phyloP scores from a whole-genome alignment of 1,284 basidiomycete species.

The Caloboletus firmus region DNA sequence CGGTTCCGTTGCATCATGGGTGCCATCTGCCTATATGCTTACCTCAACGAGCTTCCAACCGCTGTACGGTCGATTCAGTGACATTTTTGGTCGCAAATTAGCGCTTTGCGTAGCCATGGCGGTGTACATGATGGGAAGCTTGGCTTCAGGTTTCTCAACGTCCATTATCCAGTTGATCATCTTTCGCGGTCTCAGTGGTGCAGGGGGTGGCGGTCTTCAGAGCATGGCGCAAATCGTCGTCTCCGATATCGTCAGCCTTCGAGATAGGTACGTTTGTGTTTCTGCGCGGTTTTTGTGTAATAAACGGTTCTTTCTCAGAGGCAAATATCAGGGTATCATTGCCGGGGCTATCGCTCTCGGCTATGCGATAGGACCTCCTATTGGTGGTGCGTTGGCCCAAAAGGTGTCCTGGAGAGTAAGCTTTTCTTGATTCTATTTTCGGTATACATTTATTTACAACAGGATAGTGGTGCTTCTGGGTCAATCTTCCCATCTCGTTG shows the following conservation, averaged over 20 bases:
- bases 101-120: slow-evolving; percentile 59
- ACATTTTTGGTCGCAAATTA: slow-evolving; percentile 75
- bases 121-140: slow-evolving; percentile 63
- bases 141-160: slow-evolving; percentile 59
- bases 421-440: slow-evolving; percentile 6
- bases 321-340: slow-evolving; percentile 67
- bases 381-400: slow-evolving; percentile 58
- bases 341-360: slow-evolving; percentile 49
- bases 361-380: slow-evolving; percentile 52
- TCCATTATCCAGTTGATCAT: slow-evolving; percentile 72
- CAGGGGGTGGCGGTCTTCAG: slow-evolving; percentile 66
- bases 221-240: slow-evolving; percentile 67
- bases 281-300: neutral
- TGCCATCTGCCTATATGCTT: slow-evolving; percentile 65
- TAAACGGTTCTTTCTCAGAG: slow-evolving; percentile 35
- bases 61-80: slow-evolving; percentile 66
- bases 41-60: slow-evolving; percentile 68
- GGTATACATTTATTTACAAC: neutral
- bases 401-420: slow-evolving; percentile 62
- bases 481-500: slow-evolving; percentile 61
- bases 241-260: slow-evolving; percentile 62
- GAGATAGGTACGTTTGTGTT: slow-evolving; percentile 47
- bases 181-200: slow-evolving; percentile 67
- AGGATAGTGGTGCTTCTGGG: slow-evolving; percentile 62
- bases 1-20: slow-evolving; percentile 68